phyloP scores from a whole-genome alignment of 1,284 basidiomycete genomes.

The Heterobasidion irregulare region DNA sequence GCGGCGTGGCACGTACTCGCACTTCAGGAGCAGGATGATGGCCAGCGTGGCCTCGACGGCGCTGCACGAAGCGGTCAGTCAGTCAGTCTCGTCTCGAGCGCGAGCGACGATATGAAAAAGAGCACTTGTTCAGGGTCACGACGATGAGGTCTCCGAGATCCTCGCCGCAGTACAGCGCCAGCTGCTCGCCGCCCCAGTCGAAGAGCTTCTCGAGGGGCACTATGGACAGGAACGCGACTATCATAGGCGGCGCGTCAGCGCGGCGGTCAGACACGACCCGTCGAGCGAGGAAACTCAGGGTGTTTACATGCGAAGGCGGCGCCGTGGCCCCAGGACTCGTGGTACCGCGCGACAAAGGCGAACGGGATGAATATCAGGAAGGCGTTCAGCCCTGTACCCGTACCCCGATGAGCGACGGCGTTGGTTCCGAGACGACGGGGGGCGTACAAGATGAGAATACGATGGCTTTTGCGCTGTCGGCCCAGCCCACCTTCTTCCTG shows the following conservation, averaged over 20 bases:
- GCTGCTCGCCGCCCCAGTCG: conserved; percentile 51
- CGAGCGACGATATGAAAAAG: neutral
- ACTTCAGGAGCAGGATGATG: conserved; percentile 52
- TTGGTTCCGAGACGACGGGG: neutral
- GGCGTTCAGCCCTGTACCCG: conserved; percentile 53
- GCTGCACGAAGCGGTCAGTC: conserved; percentile 13
- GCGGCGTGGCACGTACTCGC: conserved; percentile 45
- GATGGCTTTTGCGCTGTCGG: conserved; percentile 37
- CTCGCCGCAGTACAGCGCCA: conserved; percentile 44
- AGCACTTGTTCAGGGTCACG: conserved; percentile 30
- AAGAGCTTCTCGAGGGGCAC: conserved; percentile 45
- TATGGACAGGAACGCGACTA: conserved; percentile 42
- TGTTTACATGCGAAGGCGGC: conserved; percentile 11
- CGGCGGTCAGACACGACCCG: neutral
- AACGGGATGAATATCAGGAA: conserved; percentile 55
- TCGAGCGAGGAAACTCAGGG: neutral
- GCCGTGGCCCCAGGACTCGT: conserved; percentile 12
- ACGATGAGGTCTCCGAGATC: conserved; percentile 48
- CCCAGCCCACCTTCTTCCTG: conserved; percentile 35
- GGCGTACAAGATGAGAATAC: conserved; percentile 44
- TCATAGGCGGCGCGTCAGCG: too few species aligned
- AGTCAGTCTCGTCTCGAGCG: neutral
- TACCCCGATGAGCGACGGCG: too few species aligned
- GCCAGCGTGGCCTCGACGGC: conserved; percentile 56
- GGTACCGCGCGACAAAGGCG: conserved; percentile 54